phyloP scores from a whole-genome alignment of 192 early-diverging fungal genomes.

The Entrophospora sp. region DNA sequence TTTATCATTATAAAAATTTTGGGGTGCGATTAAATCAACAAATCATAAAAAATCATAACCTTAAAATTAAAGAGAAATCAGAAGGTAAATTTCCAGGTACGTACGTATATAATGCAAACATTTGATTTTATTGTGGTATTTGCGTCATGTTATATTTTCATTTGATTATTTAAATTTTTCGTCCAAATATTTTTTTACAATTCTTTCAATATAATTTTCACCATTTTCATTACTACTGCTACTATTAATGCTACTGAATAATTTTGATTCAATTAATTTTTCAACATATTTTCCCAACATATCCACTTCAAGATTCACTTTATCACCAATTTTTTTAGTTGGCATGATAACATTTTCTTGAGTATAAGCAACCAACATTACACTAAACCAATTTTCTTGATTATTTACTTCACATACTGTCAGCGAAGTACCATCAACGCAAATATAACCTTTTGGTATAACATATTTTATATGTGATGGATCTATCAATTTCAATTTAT shows the following conservation, averaged over 20 bases:
- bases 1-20: no score
- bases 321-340: conserved; percentile 54
- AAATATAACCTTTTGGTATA: conserved; percentile 92
- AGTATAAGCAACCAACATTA: conserved; percentile 96
- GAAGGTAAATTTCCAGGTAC: no score
- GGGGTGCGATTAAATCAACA: no score
- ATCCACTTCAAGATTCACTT: conserved; percentile 95
- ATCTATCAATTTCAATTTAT: conserved; percentile 42
- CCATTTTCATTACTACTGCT: no score
- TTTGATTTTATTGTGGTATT: no score
- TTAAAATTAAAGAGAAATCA: no score
- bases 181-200: no score
- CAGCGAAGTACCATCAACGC: conserved; percentile 89
- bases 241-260: conserved; percentile 32
- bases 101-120: no score
- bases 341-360: conserved; percentile 79
- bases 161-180: no score
- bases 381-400: conserved; percentile 61
- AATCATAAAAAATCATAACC: no score
- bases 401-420: conserved; percentile 88
- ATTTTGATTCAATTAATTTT: conserved; percentile 66
- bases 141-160: no score
- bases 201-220: no score
- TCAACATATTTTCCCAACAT: conserved; percentile 91
- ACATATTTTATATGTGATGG: conserved; percentile 68